Base-by-base conservation (phyloP, 1,284 basidiomycete genomes). In the Caloboletus inedulis region DNA sequence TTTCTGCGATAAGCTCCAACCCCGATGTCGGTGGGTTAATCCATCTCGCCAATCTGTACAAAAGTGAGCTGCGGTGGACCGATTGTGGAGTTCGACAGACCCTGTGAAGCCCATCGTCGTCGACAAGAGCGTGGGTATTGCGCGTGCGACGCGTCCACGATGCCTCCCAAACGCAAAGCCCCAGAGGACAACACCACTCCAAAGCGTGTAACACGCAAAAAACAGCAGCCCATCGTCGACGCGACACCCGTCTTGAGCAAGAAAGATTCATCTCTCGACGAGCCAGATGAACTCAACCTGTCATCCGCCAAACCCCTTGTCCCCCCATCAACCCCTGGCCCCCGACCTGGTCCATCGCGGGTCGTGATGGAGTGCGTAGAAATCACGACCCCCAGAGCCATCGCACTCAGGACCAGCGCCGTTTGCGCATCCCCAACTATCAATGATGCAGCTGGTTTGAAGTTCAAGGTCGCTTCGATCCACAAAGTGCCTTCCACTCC, bases 1-100 rank as follows among this genome's bases (percentile, higher is more conserved):
- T 89, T 43, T 86, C 79, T 51, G 74, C 70, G 39, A 90, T 83
- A 40, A 84, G 74, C 47, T 84, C 78, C 16, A 89, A 66, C 19
- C 85, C 86, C 47, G 79, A 77, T 9, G 83, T 77, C 8, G 87
- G 88, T 14, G 88, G 86, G 69, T 90, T 89, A 19, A 81, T 78
- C 88, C 88, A 91, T 59, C 88, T 79, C 43, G 86, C 88, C 45
- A 90, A 70, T 37, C 87, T 89, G 59, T 10, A 46, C 37, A 51
- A 56, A 7, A 25, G 49, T 51, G 53, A 55, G 52, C 46, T 46
- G 42, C 27, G 30, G 36, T 53, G 34, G 29, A 39, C 7, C 9
- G 30, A 19, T 36, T 2, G 43, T 36, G 6, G 23, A 12, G 23
- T 31, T 29, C 1, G 45, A 63, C 65, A 39, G 61, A 84, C 82